These are phyloP conservation scores for Cryptococcus amylolentus DNA, from an alignment of 1,284 basidiomycete genomes.

Conservation along the genomic window DNA sequence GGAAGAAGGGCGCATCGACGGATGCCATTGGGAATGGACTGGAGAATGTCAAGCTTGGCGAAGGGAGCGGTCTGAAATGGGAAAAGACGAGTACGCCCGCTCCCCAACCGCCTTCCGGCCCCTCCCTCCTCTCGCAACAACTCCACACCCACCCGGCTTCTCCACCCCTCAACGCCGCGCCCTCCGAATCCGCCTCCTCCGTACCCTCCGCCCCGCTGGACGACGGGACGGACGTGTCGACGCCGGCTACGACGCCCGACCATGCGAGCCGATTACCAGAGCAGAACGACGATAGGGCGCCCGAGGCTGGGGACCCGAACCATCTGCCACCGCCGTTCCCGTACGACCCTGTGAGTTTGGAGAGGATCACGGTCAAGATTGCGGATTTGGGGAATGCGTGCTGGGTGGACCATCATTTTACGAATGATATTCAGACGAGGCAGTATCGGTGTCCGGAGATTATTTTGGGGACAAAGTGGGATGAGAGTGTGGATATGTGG, in stretches of 20 bases:
- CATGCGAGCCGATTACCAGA: conserved; percentile 42
- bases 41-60: conserved; percentile 62
- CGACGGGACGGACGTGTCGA: conserved; percentile 50
- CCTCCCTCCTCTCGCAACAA: conserved; percentile 77
- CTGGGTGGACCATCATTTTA: conserved; percentile 55
- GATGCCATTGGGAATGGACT: conserved; percentile 58
- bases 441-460: conserved; percentile 98
- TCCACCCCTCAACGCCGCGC: conserved; percentile 10
- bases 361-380: conserved; percentile 97
- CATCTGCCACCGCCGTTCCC: conserved; percentile 56
- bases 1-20: conserved; percentile 50
- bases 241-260: conserved; percentile 24
- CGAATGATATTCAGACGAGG: conserved; percentile 68
- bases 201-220: conserved; percentile 45
- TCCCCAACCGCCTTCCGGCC: conserved; percentile 55
- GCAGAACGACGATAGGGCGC: conserved; percentile 43
- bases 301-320: conserved; percentile 56
- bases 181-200: conserved; percentile 25
- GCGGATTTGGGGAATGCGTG: conserved; percentile 88
- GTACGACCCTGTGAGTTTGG: conserved; percentile 59
- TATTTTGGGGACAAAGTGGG: conserved; percentile 89
- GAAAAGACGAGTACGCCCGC: conserved; percentile 54
- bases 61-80: conserved; percentile 52
- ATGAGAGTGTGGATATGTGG: conserved; percentile 92
- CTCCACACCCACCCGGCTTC: conserved; percentile 53